Evolutionary conservation across 2,329 filamentous ascomycete genomes (phyloP), one percentile per base, ranked within the genome.

Genomic region (Neophaeococcomyces aloes): DNA sequence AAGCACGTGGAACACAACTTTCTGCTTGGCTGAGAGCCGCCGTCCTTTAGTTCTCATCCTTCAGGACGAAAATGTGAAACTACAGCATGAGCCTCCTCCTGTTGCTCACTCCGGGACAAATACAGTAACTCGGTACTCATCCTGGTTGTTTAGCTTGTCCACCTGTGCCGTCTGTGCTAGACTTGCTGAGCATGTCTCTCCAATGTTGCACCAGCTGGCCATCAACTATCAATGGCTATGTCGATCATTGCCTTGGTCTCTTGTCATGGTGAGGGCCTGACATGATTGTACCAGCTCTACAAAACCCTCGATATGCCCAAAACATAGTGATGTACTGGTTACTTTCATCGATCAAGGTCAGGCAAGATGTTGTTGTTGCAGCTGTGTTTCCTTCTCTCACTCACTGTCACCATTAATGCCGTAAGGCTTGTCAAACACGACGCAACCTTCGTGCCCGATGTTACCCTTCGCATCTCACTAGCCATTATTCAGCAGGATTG

Each of bases 371-470:
- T 34, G 18, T 6, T 29, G 7, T 15, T 35, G 3, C 39, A 35
- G 15, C 21, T 42, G 8, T 30, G 18, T 23, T n/a, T 47, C 14
- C 21, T 45, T 2, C 30, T 47, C 14, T 32, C 38, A 42, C 21
- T 46, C 17, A 23, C 43, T 30, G 27, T 27, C 8, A 15, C 34
- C 7, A 27, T 23, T 8, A 29, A 32, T 7, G 46, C 43, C 23
- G 31, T 37, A 27, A 48, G 35, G 29, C 41, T 48, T 4, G 43
- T 47, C 33, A 42, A 43, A 21, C 50, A 52, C 38, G 48, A 59
- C 61, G 4, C 62, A 70, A 23, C 58, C 64, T 42, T 74, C 64
- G 4, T 75, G 13, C 72, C 72, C 4, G 65, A 74, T 47, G 58
- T 65, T 44, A 59, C 71, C 15, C 64, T 76, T n/a, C 60, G 62